These are phyloP conservation scores for Kodamaea laetipori DNA, from an alignment of 805 yeast species.

Conservation along the genomic window DNA sequence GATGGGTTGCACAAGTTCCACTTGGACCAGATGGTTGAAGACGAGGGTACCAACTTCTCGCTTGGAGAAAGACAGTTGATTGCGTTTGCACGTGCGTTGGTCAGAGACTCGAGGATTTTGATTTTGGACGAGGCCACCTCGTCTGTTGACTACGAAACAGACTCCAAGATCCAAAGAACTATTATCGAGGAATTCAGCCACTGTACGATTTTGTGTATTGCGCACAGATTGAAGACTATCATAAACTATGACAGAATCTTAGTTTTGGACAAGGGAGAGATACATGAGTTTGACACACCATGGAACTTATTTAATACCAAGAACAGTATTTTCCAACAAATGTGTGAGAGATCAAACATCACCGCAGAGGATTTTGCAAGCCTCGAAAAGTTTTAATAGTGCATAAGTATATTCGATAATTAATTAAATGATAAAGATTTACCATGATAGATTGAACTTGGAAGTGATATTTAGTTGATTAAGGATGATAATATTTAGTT, in stretches of 20 bases:
- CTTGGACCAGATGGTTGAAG: constrained; percentile 52
- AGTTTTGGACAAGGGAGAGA: constrained; percentile 80
- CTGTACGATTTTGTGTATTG: constrained; percentile 83
- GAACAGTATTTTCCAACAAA: constrained; percentile 58
- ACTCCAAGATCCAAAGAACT: constrained; percentile 75
- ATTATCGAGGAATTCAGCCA: constrained; percentile 66
- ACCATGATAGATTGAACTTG: not conserved
- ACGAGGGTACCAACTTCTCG: constrained; percentile 72
- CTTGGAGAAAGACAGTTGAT: constrained; percentile 78
- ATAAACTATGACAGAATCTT: constrained; percentile 74
- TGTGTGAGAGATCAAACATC: constrained; percentile 62
- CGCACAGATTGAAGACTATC: constrained; percentile 80
- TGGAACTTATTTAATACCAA: constrained; percentile 50
- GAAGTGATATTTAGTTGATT: too few relatives aligned
- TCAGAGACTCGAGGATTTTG: constrained; percentile 70
- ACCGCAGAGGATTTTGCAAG: constrained; percentile 43
- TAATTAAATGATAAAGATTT: not conserved
- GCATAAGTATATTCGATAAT: not conserved
- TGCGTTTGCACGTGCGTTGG: constrained; percentile 81
- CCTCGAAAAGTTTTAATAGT: constrained; percentile 5
- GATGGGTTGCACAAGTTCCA: constrained; percentile 34
- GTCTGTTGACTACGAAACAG: constrained; percentile 84
- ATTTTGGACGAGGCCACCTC: constrained; percentile 86
- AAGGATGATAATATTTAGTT: too few relatives aligned
- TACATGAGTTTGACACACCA: constrained; percentile 76